A percentile compares a stretch with the other conserved stretches of the same genome.
Evolutionary conservation across 2,329 filamentous ascomycete genomes (phyloP).

Genomic region (Pseudocercospora eumusae): DNA sequence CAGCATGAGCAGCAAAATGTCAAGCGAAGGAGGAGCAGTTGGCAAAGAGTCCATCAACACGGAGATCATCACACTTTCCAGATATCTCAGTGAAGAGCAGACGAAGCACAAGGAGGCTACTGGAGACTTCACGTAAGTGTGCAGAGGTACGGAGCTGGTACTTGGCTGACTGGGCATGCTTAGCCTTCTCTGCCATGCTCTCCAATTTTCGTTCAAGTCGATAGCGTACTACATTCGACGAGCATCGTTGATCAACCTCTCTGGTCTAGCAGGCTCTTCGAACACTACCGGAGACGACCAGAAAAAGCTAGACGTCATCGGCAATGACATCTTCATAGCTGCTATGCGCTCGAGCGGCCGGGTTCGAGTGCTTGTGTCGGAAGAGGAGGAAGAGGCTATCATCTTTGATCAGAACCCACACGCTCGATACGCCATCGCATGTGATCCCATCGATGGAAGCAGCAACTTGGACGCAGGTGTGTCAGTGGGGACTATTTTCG

Average conservation of each 20-base stretch:
- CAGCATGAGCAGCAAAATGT: conserved; percentile 6
- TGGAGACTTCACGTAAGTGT: conserved; percentile 91
- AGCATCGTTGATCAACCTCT: conserved; percentile 83
- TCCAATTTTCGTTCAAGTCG: conserved; percentile 99
- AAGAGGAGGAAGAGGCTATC: conserved; percentile 93
- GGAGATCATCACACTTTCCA: conserved; percentile 90
- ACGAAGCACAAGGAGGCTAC: conserved; percentile 89
- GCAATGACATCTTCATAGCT: conserved; percentile 95
- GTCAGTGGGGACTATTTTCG: conserved; percentile 96
- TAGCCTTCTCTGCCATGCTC: conserved; percentile 91
- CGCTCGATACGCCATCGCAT: conserved; percentile 89
- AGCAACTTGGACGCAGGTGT: conserved; percentile 98
- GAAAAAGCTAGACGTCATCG: conserved; percentile 99
- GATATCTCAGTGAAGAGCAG: conserved; percentile 96
- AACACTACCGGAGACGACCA: conserved; percentile 97
- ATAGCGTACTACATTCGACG: conserved; percentile 99
- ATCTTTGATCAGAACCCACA: conserved; percentile 73
- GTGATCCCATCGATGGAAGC: conserved; percentile 96
- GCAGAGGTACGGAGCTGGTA: neutral
- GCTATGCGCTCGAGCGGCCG: conserved; percentile 92
- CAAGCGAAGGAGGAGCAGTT: conserved; percentile 24
- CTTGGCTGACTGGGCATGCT: conserved; percentile 23
- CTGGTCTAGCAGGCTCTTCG: conserved; percentile 88
- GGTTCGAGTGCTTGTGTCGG: conserved; percentile 90
- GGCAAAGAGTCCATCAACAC: conserved; percentile 82